Conservation (phyloP, 1,139 yeast genomes). For the Zhuliangozyma blackwelliae region DNA sequence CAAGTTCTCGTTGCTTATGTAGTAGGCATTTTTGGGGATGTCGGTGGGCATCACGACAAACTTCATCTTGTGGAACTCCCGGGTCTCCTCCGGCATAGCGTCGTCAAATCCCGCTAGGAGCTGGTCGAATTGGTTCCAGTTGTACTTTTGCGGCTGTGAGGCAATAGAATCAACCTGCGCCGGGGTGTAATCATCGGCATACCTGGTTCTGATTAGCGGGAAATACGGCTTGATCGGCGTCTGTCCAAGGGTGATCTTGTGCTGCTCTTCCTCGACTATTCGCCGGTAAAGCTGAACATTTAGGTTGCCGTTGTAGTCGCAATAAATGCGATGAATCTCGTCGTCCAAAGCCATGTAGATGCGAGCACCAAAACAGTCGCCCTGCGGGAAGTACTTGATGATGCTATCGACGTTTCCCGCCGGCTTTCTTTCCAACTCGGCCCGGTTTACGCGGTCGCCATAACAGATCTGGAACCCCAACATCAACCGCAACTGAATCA, state of each 20-base stretch:
- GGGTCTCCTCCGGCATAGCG: slow-evolving; percentile 51
- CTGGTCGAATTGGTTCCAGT: slow-evolving; percentile 94
- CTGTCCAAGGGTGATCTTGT: slow-evolving; percentile 20
- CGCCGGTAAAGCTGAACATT: slow-evolving; percentile 70
- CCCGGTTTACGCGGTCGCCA: slow-evolving; percentile 59
- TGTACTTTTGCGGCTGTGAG: slow-evolving; percentile 51
- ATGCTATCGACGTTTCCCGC: slow-evolving; percentile 51
- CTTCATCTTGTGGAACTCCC: slow-evolving; percentile 64
- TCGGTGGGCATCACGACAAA: slow-evolving; percentile 80
- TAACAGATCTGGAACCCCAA: slow-evolving; percentile 89
- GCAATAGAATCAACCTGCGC: slow-evolving; percentile 56
- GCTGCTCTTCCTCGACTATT: slow-evolving; percentile 18
- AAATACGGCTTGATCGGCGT: slow-evolving; percentile 24
- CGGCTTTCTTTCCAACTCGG: slow-evolving; percentile 59
- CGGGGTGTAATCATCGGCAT: slow-evolving; percentile 62
- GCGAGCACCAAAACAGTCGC: slow-evolving; percentile 50
- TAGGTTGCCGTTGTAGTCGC: slow-evolving; percentile 64
- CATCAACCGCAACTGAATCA: slow-evolving; percentile 78
- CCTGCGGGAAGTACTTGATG: slow-evolving; percentile 37
- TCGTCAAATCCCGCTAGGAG: slow-evolving; percentile 86
- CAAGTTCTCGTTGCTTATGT: slow-evolving; percentile 54
- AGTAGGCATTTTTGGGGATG: slow-evolving; percentile 54
- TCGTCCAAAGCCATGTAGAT: slow-evolving; percentile 74
- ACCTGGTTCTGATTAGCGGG: slow-evolving; percentile 72
- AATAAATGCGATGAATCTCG: slow-evolving; percentile 78